These are phyloP conservation scores for Rhododendron mucronatum DNA, from an alignment of 148 eudicot species.

Conservation along the genomic window DNA sequence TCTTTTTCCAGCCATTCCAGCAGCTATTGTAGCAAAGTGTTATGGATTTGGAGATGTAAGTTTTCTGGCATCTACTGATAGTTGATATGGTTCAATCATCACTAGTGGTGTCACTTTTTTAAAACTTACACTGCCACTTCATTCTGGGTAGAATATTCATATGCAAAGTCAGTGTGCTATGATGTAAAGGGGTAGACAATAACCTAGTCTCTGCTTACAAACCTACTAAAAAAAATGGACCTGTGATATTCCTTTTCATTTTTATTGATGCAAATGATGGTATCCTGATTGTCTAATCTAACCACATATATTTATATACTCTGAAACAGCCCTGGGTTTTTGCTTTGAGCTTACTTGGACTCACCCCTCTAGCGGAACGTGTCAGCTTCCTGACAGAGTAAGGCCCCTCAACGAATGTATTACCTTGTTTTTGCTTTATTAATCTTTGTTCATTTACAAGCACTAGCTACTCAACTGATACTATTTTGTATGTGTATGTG, in stretches of 20 bases:
- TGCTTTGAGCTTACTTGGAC: slow-evolving; percentile 79
- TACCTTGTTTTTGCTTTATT: not conserved
- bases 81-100: not conserved
- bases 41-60: slow-evolving; percentile 50
- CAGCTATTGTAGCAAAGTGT: slow-evolving; percentile 48
- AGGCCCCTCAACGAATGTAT: slow-evolving; percentile 11
- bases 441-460: not conserved
- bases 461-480: not conserved
- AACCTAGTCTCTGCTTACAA: not conserved
- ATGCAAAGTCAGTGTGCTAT: not conserved
- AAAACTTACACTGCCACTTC: not conserved
- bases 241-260: too few relatives aligned
- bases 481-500: not conserved
- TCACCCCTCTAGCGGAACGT: slow-evolving; percentile 84
- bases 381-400: slow-evolving; percentile 94
- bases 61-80: not conserved
- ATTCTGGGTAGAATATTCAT: not conserved
- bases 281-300: not conserved
- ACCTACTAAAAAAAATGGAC: not conserved
- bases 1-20: slow-evolving; percentile 60
- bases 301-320: not conserved
- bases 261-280: not conserved
- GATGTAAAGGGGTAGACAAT: not conserved
- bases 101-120: not conserved
- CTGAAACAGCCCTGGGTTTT: slow-evolving; percentile 78